phyloP scores from a whole-genome alignment of 805 yeast genomes.

The Kodamaea sagamina region DNA sequence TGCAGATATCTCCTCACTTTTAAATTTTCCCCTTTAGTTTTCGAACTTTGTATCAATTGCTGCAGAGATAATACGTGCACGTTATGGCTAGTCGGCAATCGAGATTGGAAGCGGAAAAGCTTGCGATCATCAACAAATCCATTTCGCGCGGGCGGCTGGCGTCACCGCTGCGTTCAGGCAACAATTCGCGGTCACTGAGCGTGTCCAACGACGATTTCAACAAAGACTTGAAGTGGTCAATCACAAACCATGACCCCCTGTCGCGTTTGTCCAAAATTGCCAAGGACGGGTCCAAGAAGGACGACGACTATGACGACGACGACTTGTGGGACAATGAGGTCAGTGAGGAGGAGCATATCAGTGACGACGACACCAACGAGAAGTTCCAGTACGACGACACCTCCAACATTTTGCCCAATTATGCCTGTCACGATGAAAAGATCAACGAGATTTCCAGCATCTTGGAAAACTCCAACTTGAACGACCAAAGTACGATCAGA shows the following conservation, averaged over 20 bases:
- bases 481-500: constrained; percentile 50
- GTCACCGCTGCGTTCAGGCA: constrained; percentile 34
- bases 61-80: not conserved
- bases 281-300: constrained; percentile 12
- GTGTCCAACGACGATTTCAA: constrained; percentile 37
- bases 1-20: no score
- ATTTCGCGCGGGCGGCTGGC: constrained; percentile 40
- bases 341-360: constrained; percentile 62
- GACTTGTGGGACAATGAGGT: constrained; percentile 34
- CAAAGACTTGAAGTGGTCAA: constrained; percentile 59
- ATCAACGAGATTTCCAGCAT: constrained; percentile 39
- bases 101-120: constrained; percentile 43
- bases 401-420: constrained; percentile 58
- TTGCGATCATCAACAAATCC: constrained; percentile 41
- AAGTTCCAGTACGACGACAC: constrained; percentile 63
- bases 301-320: constrained; percentile 15
- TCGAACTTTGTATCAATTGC: no score
- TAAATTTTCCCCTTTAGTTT: no score
- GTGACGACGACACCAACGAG: constrained; percentile 58
- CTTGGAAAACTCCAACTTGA: constrained; percentile 41
- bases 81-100: constrained; percentile 39
- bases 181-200: constrained; percentile 36
- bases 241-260: constrained; percentile 73
- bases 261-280: constrained; percentile 42
- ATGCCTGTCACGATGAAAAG: constrained; percentile 47